Evolutionary conservation across 768 basidiomycete genomes (phyloP).

Genomic region (Pleurotus cornucopiae): DNA sequence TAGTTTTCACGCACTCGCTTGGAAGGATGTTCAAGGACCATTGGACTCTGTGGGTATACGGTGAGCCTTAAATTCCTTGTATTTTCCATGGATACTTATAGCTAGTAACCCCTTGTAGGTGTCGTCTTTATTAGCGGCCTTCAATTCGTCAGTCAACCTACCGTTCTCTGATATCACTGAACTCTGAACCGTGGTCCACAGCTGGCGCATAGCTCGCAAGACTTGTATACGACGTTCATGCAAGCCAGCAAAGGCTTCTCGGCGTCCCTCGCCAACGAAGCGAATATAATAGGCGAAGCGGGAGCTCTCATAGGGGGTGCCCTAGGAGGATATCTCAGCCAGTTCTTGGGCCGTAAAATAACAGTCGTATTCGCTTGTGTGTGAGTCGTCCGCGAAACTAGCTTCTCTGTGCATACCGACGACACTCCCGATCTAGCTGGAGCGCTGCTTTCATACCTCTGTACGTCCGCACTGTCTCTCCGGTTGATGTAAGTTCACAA

Average conservation of each 20-base stretch:
- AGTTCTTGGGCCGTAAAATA: constrained; percentile 60
- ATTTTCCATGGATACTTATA: too few relatives aligned
- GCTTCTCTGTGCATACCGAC: background rate
- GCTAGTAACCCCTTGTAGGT: background rate
- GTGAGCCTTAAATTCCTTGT: too few relatives aligned
- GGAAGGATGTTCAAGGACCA: constrained; percentile 54
- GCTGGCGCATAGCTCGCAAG: constrained; percentile 22
- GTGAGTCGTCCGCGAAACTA: background rate
- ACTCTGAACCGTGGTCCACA: background rate
- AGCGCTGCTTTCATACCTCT: constrained; percentile 12
- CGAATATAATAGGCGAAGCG: constrained; percentile 52
- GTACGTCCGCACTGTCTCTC: constrained; percentile 1
- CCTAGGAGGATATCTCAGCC: constrained; percentile 51
- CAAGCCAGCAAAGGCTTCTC: constrained; percentile 45
- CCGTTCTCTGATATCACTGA: background rate
- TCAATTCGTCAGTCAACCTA: constrained; percentile 10
- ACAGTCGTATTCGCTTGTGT: constrained; percentile 32
- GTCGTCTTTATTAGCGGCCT: constrained; percentile 10
- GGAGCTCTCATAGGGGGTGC: constrained; percentile 34
- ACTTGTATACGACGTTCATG: constrained; percentile 59
- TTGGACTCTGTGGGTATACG: constrained; percentile 58
- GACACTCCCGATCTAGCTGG: constrained; percentile 5
- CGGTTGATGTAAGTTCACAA: background rate
- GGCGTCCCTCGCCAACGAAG: constrained; percentile 42
- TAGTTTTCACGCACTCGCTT: constrained; percentile 50